Conservation (phyloP, 192 early-diverging fungal species). For the Podila epicladia region DNA sequence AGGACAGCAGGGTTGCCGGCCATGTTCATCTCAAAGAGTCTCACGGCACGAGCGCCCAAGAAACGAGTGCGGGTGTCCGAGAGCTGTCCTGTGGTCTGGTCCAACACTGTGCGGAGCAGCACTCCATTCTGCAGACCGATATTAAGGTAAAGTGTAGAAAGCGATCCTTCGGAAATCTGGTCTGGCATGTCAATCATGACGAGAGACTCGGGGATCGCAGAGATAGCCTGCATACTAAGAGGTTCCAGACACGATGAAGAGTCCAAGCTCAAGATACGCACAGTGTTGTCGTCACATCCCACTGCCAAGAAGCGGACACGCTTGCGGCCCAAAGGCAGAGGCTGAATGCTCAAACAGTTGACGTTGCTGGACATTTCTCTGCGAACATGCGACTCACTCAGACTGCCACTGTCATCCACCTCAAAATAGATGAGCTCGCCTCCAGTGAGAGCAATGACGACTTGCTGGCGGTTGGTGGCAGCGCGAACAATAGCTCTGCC, state of each 20-base stretch:
- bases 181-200: slow-evolving; percentile 85
- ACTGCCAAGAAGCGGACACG: slow-evolving; percentile 86
- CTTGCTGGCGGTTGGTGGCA: slow-evolving; percentile 85
- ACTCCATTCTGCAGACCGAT: slow-evolving; percentile 93
- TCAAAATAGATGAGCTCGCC: slow-evolving; percentile 95
- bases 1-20: slow-evolving; percentile 79
- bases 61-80: slow-evolving; percentile 86
- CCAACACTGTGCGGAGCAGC: slow-evolving; percentile 86
- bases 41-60: slow-evolving; percentile 86
- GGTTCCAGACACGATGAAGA: slow-evolving; percentile 80
- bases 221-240: slow-evolving; percentile 78
- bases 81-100: slow-evolving; percentile 83
- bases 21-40: slow-evolving; percentile 76
- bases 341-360: slow-evolving; percentile 81
- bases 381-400: slow-evolving; percentile 89
- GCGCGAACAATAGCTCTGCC: slow-evolving; percentile 79
- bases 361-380: slow-evolving; percentile 77
- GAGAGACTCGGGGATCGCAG: slow-evolving; percentile 75
- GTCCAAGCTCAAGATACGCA: slow-evolving; percentile 88
- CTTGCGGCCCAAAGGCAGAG: slow-evolving; percentile 80
- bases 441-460: slow-evolving; percentile 82
- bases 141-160: slow-evolving; percentile 80
- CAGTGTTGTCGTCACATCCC: slow-evolving; percentile 92
- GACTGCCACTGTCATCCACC: slow-evolving; percentile 78
- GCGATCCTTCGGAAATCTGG: slow-evolving; percentile 62